Evolutionary conservation across 208 protist species (phyloP), one percentile per base, ranked within the genome.

Genomic region (Crithidia brevicula): DNA sequence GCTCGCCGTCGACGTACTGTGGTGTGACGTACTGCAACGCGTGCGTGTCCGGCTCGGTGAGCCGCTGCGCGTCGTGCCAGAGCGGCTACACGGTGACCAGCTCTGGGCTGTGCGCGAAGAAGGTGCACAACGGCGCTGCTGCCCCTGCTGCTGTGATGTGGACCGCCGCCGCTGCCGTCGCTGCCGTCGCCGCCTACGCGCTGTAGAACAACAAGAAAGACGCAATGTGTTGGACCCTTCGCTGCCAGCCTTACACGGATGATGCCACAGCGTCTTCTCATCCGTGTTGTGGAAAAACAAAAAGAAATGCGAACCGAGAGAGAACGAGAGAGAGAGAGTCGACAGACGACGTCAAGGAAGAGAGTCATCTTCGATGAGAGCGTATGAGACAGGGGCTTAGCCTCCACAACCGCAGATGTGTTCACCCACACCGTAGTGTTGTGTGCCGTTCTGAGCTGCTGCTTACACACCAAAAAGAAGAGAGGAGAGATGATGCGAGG

Each of bases 21-120:
- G 58, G 58, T 30, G 58, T 64, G 7, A 53, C 58, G 58, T 38
- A 64, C 58, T 64, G 58, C 28, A 11, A 11, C 10, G 7, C 18
- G 40, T 64, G 58, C 28, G 58, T 53, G 58, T n/a, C 3, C 13
- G 45, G 45, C 45, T 36, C 30, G 10, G 23, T 31, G n/a, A 53
- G 13, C 43, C 6, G 15, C 27, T 64, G 58, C 58, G 43, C 40
- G 8, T 9, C 43, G 43, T 64, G 58, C 45, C 11, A 47, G 9
- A 42, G 4, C 2, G 58, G 58, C 38, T 64, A 64, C 45, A 9
- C 18, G 5, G 13, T 47, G 4, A 53, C 45, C 8, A 22, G 16
- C 45, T 22, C 3, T 27, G 40, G 40, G 30, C n/a, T 43, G n/a
- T 64, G 58, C 58, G 45, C 5, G 16, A 33, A 30, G 40, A 22